These are phyloP conservation scores for Dothistroma pini DNA, from an alignment of 2,329 filamentous ascomycete species.

Conservation along the genomic window DNA sequence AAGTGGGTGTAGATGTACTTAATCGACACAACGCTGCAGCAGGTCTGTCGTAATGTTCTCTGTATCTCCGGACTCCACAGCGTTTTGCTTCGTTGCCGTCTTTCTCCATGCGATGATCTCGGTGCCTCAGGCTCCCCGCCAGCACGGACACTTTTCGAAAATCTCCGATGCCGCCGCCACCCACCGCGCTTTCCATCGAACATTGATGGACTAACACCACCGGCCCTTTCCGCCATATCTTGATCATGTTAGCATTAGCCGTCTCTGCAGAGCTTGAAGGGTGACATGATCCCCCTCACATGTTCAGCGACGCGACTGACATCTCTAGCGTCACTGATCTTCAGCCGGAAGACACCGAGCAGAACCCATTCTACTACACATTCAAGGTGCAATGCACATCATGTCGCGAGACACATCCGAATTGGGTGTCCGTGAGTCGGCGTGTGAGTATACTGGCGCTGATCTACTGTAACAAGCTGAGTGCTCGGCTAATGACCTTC, in stretches of 20 bases:
- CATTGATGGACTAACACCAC: conserved; percentile 14
- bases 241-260: conserved; percentile 61
- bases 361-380: conserved; percentile 88
- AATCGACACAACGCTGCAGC: too few species aligned
- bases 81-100: too few species aligned
- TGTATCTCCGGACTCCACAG: too few species aligned
- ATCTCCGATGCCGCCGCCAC: background rate
- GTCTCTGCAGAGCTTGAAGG: conserved; percentile 67
- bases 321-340: conserved; percentile 77
- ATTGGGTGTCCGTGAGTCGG: conserved; percentile 79
- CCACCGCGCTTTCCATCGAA: background rate
- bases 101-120: background rate
- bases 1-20: conserved; percentile 11
- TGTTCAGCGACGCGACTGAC: background rate
- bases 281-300: conserved; percentile 43
- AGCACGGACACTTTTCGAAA: background rate
- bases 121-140: background rate
- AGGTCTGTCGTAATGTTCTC: too few species aligned
- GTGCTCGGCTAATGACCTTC: background rate
- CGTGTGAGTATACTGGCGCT: conserved; percentile 60
- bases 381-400: conserved; percentile 99
- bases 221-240: background rate
- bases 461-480: background rate
- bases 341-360: conserved; percentile 74
- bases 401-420: conserved; percentile 85